phyloP scores from a whole-genome alignment of 345 rosid genomes.

The Aquilaria sinensis region DNA sequence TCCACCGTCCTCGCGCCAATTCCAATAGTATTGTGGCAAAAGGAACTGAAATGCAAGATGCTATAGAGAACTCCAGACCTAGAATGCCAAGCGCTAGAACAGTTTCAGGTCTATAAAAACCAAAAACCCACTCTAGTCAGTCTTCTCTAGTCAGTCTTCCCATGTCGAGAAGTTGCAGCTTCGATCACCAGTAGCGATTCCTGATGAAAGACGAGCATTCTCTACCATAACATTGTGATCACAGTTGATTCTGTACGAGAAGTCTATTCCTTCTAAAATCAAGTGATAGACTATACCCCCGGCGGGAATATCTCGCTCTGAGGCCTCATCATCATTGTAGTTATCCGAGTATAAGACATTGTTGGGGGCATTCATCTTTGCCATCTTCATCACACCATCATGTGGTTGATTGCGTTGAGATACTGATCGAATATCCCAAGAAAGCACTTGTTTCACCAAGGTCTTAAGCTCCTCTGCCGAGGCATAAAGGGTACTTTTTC shows the following conservation, averaged over 20 bases:
- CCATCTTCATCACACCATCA: slow-evolving; percentile 12
- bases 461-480: slow-evolving; percentile 58
- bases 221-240: slow-evolving; percentile 56
- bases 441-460: slow-evolving; percentile 67
- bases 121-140: slow-evolving; percentile 7
- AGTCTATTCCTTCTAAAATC: slow-evolving; percentile 64
- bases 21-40: no score
- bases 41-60: background rate
- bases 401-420: slow-evolving; percentile 66
- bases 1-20: no score
- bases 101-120: background rate
- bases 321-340: slow-evolving; percentile 20
- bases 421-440: slow-evolving; percentile 93
- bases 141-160: slow-evolving; percentile 23
- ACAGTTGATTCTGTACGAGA: slow-evolving; percentile 59
- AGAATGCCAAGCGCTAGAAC: background rate
- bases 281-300: slow-evolving; percentile 50
- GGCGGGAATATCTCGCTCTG: slow-evolving; percentile 2
- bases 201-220: slow-evolving; percentile 28
- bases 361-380: slow-evolving; percentile 9
- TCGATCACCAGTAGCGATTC: slow-evolving; percentile 1
- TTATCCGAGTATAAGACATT: slow-evolving; percentile 15
- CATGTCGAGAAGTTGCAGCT: slow-evolving; percentile 23
- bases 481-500: slow-evolving; percentile 57
- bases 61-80: background rate